Conservation (phyloP, 192 early-diverging fungal species). For the Gaertneriomyces semiglobifer region DNA sequence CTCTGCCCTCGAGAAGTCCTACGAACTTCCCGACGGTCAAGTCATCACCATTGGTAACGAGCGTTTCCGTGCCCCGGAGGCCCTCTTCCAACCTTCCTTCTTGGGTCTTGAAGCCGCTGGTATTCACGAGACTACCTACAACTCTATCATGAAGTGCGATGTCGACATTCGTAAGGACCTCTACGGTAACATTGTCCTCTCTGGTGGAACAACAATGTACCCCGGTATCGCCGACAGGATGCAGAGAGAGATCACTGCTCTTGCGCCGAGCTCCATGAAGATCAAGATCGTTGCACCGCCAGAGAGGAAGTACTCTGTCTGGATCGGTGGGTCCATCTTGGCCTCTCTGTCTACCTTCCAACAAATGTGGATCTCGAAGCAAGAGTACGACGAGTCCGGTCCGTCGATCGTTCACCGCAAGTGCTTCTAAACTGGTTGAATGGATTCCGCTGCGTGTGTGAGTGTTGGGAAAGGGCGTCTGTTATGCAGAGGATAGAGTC, state of each 20-base stretch:
- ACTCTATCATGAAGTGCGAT: conserved; percentile 97
- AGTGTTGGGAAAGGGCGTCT: too few relatives aligned
- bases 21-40: conserved; percentile 98
- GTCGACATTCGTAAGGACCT: conserved; percentile 94
- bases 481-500: too few relatives aligned
- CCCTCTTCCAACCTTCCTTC: conserved; percentile 95
- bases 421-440: conserved; percentile 63
- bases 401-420: conserved; percentile 98
- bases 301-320: conserved; percentile 99
- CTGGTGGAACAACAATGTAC: conserved; percentile 98
- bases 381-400: conserved; percentile 98
- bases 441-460: too few relatives aligned
- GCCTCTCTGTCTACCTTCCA: conserved; percentile 98
- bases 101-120: conserved; percentile 85
- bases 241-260: conserved; percentile 95
- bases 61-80: conserved; percentile 96
- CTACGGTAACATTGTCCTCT: conserved; percentile 94
- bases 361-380: conserved; percentile 98
- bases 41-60: conserved; percentile 97
- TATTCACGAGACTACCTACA: conserved; percentile 97
- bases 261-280: conserved; percentile 94
- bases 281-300: conserved; percentile 98
- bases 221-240: conserved; percentile 95
- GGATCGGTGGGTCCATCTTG: conserved; percentile 98
- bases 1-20: conserved; percentile 92